Percentiles rank a stretch among this genome's conserved stretches.
phyloP scores from a whole-genome alignment of 805 yeast species.

The Starmerella stigmatis region DNA sequence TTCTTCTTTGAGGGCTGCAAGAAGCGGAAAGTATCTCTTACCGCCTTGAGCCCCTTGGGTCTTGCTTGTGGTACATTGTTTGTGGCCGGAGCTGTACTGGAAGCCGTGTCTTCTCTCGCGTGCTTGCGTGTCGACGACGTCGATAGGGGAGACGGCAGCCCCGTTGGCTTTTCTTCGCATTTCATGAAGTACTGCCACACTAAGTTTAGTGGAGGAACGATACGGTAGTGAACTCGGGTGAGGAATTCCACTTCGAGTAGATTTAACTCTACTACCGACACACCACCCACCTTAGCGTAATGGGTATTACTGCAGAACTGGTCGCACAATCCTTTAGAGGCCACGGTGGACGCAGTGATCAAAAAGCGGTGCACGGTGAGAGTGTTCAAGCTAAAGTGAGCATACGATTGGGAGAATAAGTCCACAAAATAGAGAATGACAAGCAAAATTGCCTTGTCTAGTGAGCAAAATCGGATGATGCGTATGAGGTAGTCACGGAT shows the following conservation, averaged over 20 bases:
- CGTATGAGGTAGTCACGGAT: conserved; percentile 66
- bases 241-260: conserved; percentile 81
- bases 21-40: conserved; percentile 18
- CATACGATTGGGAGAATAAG: conserved; percentile 63
- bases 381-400: conserved; percentile 73
- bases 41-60: conserved; percentile 19
- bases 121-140: conserved; percentile 9
- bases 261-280: conserved; percentile 52
- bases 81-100: background rate
- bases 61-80: background rate
- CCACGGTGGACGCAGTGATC: conserved; percentile 81
- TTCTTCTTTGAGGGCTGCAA: conserved; percentile 20
- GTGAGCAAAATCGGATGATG: conserved; percentile 68
- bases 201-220: conserved; percentile 41
- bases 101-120: conserved; percentile 9
- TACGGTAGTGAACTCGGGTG: conserved; percentile 65
- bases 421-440: conserved; percentile 87
- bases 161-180: conserved; percentile 24
- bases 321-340: conserved; percentile 64
- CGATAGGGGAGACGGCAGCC: background rate
- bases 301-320: conserved; percentile 87
- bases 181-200: conserved; percentile 31
- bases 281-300: conserved; percentile 91
- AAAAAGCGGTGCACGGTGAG: conserved; percentile 88
- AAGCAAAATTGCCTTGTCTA: conserved; percentile 73